Base-by-base conservation (phyloP, 2,329 filamentous ascomycete genomes). In the Albifimbria verrucaria region DNA sequence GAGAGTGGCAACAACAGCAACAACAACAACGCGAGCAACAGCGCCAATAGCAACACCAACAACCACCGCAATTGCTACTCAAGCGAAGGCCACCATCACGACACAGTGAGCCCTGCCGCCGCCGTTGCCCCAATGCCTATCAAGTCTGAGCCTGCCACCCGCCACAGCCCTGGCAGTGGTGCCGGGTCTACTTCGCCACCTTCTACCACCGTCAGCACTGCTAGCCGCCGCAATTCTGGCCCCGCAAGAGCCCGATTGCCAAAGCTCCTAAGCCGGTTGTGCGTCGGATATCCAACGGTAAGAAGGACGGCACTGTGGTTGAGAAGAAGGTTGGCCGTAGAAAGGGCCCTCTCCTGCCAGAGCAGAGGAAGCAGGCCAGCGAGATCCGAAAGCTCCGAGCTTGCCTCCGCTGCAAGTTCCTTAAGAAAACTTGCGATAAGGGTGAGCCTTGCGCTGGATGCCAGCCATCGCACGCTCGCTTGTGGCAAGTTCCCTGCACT, bases 351-450 rank as follows among this genome's bases (percentile, higher is more conserved):
- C 83, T 97, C 61, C 81, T 92, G 65, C 92, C 92, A 11, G 93
- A 97, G 71, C 93, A 97, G 77, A 85, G 93, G 62, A 95, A 96
- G 75, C 93, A 97, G 73, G 93, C 93, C 23, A 94, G 92, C 65
- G 93, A 97, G 74, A 97, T 97, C 68, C 86, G 93, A 70, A 97
- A 97, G 74, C 79, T 97, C 63, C 84, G 93, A 67, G 93, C 93
- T 47, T 97, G 93, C 71, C 78, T 97, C 63, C 87, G 93, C 60
- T 97, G 93, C 83, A 97, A 97, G 77, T 97, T 97, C 78, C 80
- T 97, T 70, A 97, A 97, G 83, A 97, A 97, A 83, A 97, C 93
- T 48, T 97, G 93, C 68, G 93, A 97, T 73, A 97, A 95, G 78
- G 93, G 93, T 58, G 92, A 97, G 76, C 93, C 93, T 53, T 97